These are phyloP conservation scores for Xylaria longipes DNA, from an alignment of 495 filamentous ascomycete species.

Conservation along the genomic window DNA sequence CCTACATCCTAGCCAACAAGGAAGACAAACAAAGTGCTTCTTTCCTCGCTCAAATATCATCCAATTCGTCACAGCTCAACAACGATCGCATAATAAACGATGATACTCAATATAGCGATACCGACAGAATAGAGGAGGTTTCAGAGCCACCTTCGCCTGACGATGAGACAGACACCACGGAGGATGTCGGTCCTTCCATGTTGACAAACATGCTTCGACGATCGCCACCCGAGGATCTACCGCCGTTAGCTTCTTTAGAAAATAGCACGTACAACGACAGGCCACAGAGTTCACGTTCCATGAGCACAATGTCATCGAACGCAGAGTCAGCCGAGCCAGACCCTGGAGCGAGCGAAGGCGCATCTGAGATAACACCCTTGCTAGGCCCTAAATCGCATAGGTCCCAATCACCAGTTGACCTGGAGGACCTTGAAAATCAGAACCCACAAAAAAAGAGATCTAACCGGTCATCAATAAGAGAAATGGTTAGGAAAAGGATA, in stretches of 20 bases:
- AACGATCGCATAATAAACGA: conserved; percentile 34
- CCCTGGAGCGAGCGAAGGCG: conserved; percentile 30
- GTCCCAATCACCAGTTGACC: conserved; percentile 34
- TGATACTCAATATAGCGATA: conserved; percentile 4
- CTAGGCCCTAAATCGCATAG: conserved; percentile 38
- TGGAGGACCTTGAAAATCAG: conserved; percentile 51
- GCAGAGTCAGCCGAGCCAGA: neutral
- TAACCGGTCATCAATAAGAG: conserved; percentile 19
- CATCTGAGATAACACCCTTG: conserved; percentile 47
- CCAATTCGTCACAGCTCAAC: conserved; percentile 40
- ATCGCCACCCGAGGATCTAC: conserved; percentile 50
- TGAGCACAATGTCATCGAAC: conserved; percentile 4
- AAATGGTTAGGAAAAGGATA: conserved; percentile 24
- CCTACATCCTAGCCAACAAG: conserved; percentile 77
- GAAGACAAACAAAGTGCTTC: conserved; percentile 47
- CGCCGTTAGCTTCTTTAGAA: conserved; percentile 1
- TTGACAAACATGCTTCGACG: conserved; percentile 68
- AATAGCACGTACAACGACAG: conserved; percentile 10
- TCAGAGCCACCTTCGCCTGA: conserved; percentile 66
- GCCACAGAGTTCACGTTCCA: conserved; percentile 27
- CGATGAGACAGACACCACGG: conserved; percentile 38
- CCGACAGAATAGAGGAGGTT: conserved; percentile 62
- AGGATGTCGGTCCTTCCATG: conserved; percentile 59
- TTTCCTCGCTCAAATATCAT: conserved; percentile 48
- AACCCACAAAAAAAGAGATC: conserved; percentile 34